Evolutionary conservation across 1,284 basidiomycete genomes (phyloP), one percentile per base, ranked within the genome.

Genomic region (Trichosporon inkin): DNA sequence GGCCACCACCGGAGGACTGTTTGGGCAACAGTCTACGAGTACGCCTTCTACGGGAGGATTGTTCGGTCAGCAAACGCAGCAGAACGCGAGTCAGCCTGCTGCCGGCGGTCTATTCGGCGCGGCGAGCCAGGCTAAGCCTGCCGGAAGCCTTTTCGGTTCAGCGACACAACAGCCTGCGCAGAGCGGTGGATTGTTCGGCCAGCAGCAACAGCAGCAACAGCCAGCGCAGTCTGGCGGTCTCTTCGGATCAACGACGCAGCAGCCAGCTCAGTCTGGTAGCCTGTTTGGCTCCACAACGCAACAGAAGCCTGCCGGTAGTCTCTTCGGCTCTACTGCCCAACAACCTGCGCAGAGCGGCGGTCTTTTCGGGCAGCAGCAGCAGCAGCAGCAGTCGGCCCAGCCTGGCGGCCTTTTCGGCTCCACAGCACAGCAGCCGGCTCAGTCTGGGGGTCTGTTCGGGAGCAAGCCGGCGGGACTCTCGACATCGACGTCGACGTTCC

Each of bases 271-370:
- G 28, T 32, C 41, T 22, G 60, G 56, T 7, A 59, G 59, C 5
- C 53, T 62, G 6, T 64, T 64, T 20, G 63, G 62, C 8, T 57
- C 57, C n/a, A 56, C 55, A 40, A 35, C 51, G 6, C 7, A 47
- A 11, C 47, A 53, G 28, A 47, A 53, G 19, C 32, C 24, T 3
- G 4, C 24, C 2, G 53, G 53, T n/a, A 28, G 41, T 2, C 56
- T 58, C 8, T 58, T 61, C n/a, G 58, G 59, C 10, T 40, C 44
- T 7, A 49, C 38, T 6, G 13, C 13, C 2, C 58, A 62, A 32
- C 56, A 55, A 6, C 19, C 47, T 1, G 55, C 56, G 55, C 59
- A 32, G 11, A 17, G 44, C 17, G 24, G 34, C 32, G 54, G 54
- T 6, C 38, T 60, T 22, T 60, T 60, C 28, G 58, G 53, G 6